Base-by-base conservation (phyloP, 2,329 filamentous ascomycete genomes). In the Parastagonospora nodorum region DNA sequence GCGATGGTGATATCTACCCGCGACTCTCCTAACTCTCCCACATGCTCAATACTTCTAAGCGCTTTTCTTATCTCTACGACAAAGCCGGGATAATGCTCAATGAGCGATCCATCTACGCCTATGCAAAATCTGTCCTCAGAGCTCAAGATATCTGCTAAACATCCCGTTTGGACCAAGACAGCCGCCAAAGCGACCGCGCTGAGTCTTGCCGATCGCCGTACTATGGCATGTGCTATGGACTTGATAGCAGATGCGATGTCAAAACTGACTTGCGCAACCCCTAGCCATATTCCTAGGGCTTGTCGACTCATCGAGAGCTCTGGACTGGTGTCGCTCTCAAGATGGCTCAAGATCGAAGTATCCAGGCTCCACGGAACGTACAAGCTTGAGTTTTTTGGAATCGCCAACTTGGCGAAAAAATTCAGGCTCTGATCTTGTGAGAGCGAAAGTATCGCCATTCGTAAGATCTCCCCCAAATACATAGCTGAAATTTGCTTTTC, bases 1-100 rank as follows among this genome's bases (percentile, higher is more conserved):
- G 92, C 92, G 66, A 97, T 92, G 14, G 91, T 92, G 64, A 97
- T 96, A 49, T 89, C 83, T 60, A 97, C 89, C 75, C 86, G 89
- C 75, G 88, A 86, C 52, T 92, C 90, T 7, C 90, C 90, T 45
- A 82, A 78, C 31, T 79, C 75, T 8, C 92, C 92, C 60, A 97
- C 88, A 53, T 87, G 85, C 9, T 89, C 82, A 45, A 95, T 85
- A 45, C 83, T 84, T 42, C 84, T 78, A 50, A 96, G 80, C 5
- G 89, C 89, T 66, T 94, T 90, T 57, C 90, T 84, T 56, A 97
- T 88, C 78, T 92, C 88, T 44, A 87, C 85, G 55, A 92, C 85
- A 77, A 96, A 97, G 66, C 86, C 86, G 4, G 92, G 92, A 74
- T 96, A 97, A 77, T 93, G 92, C 74, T 96, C 92, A 5, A 96